Percentiles rank a stretch among this genome's conserved stretches.
Conservation (phyloP, 73 alveolate species). For the Tetrahymena elliotti region DNA sequence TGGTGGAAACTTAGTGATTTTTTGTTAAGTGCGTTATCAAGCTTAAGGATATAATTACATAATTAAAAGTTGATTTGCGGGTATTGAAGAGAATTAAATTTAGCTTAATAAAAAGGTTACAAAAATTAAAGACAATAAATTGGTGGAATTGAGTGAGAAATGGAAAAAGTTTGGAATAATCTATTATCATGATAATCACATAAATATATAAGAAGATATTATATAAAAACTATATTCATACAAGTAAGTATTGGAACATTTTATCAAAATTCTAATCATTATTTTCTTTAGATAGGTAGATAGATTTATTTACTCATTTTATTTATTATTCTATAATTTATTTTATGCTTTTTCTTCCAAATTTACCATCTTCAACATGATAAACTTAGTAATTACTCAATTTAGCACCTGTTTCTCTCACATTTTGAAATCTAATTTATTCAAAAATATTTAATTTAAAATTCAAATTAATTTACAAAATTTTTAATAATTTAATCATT, state of each 20-base stretch:
- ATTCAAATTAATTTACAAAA: not conserved
- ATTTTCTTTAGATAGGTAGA: too few relatives aligned
- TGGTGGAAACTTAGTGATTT: not conserved
- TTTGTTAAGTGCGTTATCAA: not conserved
- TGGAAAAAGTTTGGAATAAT: not conserved
- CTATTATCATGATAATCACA: not conserved
- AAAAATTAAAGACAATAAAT: not conserved
- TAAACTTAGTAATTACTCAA: not conserved
- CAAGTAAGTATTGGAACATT: not conserved
- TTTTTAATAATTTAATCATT: not conserved
- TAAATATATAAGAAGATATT: not conserved
- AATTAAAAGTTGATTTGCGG: not conserved
- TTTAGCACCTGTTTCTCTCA: not conserved
- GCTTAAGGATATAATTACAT: too few relatives aligned
- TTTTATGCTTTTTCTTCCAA: not conserved
- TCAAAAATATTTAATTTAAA: not conserved
- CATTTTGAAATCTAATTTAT: not conserved
- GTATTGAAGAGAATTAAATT: not conserved
- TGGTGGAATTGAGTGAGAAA: not conserved
- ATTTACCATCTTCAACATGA: not conserved
- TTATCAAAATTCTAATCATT: not conserved
- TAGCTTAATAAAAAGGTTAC: not conserved
- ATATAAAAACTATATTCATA: not conserved
- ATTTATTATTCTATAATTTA: not conserved
- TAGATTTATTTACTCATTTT: too few relatives aligned